Percentiles rank a stretch among this genome's conserved stretches.
Evolutionary conservation across 2,329 filamentous ascomycete genomes (phyloP).

Genomic region (Apiospora arundinis): DNA sequence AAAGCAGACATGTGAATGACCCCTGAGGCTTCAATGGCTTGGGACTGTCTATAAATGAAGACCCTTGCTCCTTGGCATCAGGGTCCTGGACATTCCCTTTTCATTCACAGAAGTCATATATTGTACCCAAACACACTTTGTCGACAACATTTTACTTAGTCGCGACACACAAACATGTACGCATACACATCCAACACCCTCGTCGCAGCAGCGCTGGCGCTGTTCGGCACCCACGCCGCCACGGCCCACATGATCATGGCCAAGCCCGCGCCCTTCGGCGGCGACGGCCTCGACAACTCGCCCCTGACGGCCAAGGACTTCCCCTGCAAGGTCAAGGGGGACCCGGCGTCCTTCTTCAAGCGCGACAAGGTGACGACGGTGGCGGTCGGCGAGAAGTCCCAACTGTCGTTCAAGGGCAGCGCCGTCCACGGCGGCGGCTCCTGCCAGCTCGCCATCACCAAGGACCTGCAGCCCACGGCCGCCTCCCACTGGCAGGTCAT

Average conservation of each 20-base stretch:
- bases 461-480: slow-evolving; percentile 52
- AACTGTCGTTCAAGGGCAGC: slow-evolving; percentile 61
- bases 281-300: slow-evolving; percentile 52
- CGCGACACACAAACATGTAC: background rate
- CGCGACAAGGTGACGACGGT: slow-evolving; percentile 45
- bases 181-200: background rate
- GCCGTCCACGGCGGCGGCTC: slow-evolving; percentile 77
- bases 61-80: background rate
- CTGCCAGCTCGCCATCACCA: slow-evolving; percentile 74
- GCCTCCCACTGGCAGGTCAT: slow-evolving; percentile 71
- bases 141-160: too few relatives aligned
- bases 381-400: slow-evolving; percentile 50
- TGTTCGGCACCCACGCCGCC: slow-evolving; percentile 38
- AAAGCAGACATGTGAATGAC: background rate
- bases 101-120: background rate
- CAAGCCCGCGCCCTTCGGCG: slow-evolving; percentile 60
- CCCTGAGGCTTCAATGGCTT: background rate
- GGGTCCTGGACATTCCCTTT: background rate
- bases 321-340: slow-evolving; percentile 65
- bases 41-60: background rate
- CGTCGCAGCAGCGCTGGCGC: slow-evolving; percentile 1
- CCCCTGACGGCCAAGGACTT: slow-evolving; percentile 65
- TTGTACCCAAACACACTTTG: background rate
- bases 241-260: slow-evolving; percentile 71
- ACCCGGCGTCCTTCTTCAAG: slow-evolving; percentile 37